Base-by-base conservation (phyloP, 2,329 filamentous ascomycete genomes). In the Fusarium staphyleae region DNA sequence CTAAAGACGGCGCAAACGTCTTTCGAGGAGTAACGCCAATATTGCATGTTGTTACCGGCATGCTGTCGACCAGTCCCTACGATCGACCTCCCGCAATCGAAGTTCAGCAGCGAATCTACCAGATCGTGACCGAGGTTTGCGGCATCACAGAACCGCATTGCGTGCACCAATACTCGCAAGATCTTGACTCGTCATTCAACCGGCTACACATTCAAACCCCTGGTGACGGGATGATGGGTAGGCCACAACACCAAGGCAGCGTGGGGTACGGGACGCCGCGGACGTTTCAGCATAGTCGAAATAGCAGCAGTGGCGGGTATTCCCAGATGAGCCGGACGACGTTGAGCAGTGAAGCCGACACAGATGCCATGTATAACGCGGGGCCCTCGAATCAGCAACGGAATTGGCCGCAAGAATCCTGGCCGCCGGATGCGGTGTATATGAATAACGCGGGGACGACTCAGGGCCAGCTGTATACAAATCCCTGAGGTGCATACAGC, bases 81-180 rank as follows among this genome's bases (percentile, higher is more conserved):
- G 80, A 83, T 40, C 74, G 84, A n/a, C 83, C 82, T 2, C 73
- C 76, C 0, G 81, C 81, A 3, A 67, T 71, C 9, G 78, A 83
- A 57, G 80, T 85, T 12, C 78, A 83, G 61, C 75, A 78, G 35
- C 75, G 74, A 46, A 74, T 84, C 40, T 82, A 84, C 66, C 72
- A 77, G 57, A 78, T 85, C 52, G 68, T 86, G 30, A 79, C 75
- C 1, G 78, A 79, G 55, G 65, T 72, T 36, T 81, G 78, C 57
- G 72, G 70, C 18, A 78, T 82, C 37, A 49, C 68, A 5, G 79
- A 82, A 66, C 80, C 80, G 43, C 81, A 83, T 61, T 84, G 81
- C 66, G 78, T 81, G n/a, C 78, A 81, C 49, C 74, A 78, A 53
- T 81, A 81, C 54, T 71, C 69, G 12, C 63, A 69, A 10, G 71